Percentiles rank a stretch among this genome's conserved stretches.
Conservation (phyloP, 129 eudicot species). For the Erigeron canadensis region DNA sequence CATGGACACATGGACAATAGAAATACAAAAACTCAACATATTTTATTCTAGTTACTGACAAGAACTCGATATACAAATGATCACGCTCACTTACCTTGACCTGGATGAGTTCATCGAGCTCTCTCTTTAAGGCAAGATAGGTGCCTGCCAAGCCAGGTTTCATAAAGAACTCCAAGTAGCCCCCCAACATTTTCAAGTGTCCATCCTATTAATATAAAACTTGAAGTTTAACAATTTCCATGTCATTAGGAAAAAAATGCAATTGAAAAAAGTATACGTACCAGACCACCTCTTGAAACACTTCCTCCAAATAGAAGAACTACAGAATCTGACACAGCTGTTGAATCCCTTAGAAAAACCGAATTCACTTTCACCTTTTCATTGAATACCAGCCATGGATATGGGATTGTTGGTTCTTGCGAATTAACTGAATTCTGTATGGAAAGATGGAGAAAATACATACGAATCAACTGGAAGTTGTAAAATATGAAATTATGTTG, state of each 20-base stretch:
- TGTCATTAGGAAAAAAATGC: background rate
- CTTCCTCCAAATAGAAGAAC: conserved; percentile 87
- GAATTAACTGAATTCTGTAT: conserved; percentile 83
- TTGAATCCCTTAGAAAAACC: conserved; percentile 87
- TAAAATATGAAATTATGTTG: background rate
- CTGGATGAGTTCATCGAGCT: conserved; percentile 81
- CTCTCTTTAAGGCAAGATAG: conserved; percentile 63
- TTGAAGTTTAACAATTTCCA: background rate
- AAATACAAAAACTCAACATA: background rate
- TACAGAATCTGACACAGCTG: conserved; percentile 92
- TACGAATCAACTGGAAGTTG: background rate
- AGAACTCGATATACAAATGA: background rate
- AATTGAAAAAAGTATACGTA: conserved; percentile 28
- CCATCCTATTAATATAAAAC: conserved; percentile 62
- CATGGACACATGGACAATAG: background rate
- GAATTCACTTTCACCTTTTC: conserved; percentile 91
- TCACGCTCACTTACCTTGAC: conserved; percentile 48
- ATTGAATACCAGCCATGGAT: conserved; percentile 93
- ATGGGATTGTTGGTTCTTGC: conserved; percentile 74
- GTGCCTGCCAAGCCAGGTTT: conserved; percentile 70
- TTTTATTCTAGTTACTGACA: background rate
- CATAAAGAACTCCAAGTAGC: conserved; percentile 94
- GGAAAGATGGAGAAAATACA: conserved; percentile 15
- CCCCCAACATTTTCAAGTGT: conserved; percentile 89
- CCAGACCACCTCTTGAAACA: conserved; percentile 63